A percentile compares a stretch with the other conserved stretches of the same genome.
phyloP scores from a whole-genome alignment of 2,329 filamentous ascomycete genomes.

The Rhynchosporium agropyri region DNA sequence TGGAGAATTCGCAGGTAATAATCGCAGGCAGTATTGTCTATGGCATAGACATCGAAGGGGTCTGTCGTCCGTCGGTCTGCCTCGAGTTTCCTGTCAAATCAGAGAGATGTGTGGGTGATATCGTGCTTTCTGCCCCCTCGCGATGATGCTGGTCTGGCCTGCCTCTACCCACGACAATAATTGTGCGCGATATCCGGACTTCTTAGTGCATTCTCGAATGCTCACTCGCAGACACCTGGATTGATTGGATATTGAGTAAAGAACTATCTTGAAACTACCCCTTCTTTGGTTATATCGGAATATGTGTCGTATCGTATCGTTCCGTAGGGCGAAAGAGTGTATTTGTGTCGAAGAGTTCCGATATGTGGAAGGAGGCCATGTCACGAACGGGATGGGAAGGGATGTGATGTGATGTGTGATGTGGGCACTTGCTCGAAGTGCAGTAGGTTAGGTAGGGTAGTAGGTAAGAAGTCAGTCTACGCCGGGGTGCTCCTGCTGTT shows the following conservation, averaged over 20 bases:
- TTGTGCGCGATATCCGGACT: constrained; percentile 19
- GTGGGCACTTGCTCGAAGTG: too few species aligned
- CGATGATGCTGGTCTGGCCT: constrained; percentile 8
- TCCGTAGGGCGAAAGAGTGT: background rate
- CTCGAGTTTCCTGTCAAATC: constrained; percentile 17
- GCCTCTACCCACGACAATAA: constrained; percentile 15
- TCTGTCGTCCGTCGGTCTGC: background rate
- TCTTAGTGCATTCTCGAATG: constrained; percentile 20
- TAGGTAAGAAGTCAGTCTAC: too few species aligned
- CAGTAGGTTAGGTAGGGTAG: too few species aligned
- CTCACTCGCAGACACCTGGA: constrained; percentile 1
- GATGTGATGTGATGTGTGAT: too few species aligned
- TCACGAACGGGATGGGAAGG: background rate
- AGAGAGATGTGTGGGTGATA: constrained; percentile 23
- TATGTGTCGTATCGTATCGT: background rate
- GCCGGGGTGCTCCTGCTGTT: too few species aligned
- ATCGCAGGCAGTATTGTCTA: constrained; percentile 24
- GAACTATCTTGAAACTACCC: background rate
- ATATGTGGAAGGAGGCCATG: constrained; percentile 12
- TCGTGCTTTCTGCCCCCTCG: constrained; percentile 24
- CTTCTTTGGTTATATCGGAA: constrained; percentile 1
- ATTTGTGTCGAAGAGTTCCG: constrained; percentile 1
- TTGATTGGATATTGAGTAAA: background rate
- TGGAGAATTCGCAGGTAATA: constrained; percentile 15
- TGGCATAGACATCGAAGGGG: constrained; percentile 37